Evolutionary conservation across 2,329 filamentous ascomycete species (phyloP).

Genomic region (Claviceps sp.): DNA sequence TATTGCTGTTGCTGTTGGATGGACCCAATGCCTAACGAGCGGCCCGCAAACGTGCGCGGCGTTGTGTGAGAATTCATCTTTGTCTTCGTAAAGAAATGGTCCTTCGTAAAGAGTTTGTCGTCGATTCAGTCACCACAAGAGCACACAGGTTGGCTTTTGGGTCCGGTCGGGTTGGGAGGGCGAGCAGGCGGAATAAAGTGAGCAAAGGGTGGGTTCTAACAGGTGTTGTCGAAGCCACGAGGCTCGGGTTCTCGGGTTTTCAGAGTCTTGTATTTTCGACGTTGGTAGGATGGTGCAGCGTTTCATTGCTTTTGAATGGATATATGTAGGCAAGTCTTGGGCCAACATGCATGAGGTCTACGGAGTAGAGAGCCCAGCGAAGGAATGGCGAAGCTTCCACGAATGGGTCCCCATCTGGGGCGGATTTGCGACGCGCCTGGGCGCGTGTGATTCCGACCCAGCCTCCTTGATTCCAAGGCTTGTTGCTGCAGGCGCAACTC

Average conservation of each 20-base stretch:
- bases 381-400: background rate
- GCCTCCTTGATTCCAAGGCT: too few species aligned
- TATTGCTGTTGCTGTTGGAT: slow-evolving; percentile 19
- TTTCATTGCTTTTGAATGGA: background rate
- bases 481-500: too few species aligned
- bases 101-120: background rate
- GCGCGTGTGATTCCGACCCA: background rate
- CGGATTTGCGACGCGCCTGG: slow-evolving; percentile 13
- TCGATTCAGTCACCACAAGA: background rate
- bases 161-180: background rate
- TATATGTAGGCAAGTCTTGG: background rate
- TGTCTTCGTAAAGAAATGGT: background rate
- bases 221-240: background rate
- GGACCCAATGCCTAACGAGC: slow-evolving; percentile 19
- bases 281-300: background rate
- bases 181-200: background rate
- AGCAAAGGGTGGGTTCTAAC: background rate
- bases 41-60: slow-evolving; percentile 22
- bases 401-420: background rate
- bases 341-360: background rate
- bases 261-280: too few species aligned
- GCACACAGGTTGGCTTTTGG: background rate
- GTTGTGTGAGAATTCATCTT: slow-evolving; percentile 25
- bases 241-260: background rate
- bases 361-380: background rate